Percentiles rank a stretch among this genome's conserved stretches.
These are phyloP conservation scores for Sanguinoderma infundibulare DNA, from an alignment of 1,284 basidiomycete species.

Conservation along the genomic window DNA sequence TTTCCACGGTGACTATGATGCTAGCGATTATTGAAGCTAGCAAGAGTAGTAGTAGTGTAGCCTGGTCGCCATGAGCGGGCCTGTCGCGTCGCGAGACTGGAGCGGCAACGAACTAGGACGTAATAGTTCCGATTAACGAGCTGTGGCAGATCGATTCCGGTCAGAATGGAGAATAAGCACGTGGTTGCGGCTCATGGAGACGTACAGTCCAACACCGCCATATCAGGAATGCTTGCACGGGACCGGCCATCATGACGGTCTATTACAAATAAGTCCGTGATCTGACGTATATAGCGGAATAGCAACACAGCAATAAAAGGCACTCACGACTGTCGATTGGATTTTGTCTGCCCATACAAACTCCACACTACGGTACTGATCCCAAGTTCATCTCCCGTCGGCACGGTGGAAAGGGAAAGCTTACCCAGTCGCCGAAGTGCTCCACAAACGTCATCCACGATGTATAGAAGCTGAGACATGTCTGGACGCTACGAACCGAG, in stretches of 20 bases:
- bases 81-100: background rate
- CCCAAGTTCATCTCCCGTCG: background rate
- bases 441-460: constrained; percentile 32
- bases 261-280: constrained; percentile 4
- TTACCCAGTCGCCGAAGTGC: constrained; percentile 31
- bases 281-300: background rate
- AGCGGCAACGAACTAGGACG: constrained; percentile 27
- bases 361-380: constrained; percentile 23
- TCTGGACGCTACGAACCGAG: constrained; percentile 31
- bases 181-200: background rate
- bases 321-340: constrained; percentile 31
- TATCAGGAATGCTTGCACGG: constrained; percentile 37
- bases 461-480: constrained; percentile 29
- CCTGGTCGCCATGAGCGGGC: constrained; percentile 13
- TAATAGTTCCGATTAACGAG: constrained; percentile 25
- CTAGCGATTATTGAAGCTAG: constrained; percentile 28
- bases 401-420: background rate
- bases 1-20: constrained; percentile 27
- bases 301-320: background rate
- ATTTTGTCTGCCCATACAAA: constrained; percentile 34
- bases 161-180: background rate
- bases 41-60: constrained; percentile 24
- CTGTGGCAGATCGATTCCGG: constrained; percentile 14
- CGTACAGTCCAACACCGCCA: constrained; percentile 38
- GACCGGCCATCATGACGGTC: constrained; percentile 35